Conservation (phyloP, 208 protist genomes). For the Wallacemonas collosoma region DNA sequence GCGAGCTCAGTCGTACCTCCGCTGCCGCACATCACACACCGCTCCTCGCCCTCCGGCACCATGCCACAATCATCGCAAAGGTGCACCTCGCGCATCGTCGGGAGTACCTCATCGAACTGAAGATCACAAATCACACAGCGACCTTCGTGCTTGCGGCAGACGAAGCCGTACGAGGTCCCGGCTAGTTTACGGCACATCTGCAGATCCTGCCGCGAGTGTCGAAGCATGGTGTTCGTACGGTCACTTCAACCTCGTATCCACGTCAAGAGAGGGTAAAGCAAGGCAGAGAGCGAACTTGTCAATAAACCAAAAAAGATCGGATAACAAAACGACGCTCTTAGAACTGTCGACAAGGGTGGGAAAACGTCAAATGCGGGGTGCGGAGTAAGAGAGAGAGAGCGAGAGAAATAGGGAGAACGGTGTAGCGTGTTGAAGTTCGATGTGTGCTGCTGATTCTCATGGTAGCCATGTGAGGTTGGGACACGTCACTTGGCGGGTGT, state of each 20-base stretch:
- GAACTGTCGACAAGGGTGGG: too few species aligned
- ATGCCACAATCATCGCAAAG: conserved; percentile 90
- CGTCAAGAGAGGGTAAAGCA: too few species aligned
- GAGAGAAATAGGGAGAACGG: too few species aligned
- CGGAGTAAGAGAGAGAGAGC: too few species aligned
- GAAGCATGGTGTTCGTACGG: conserved; percentile 42
- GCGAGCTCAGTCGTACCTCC: conserved; percentile 61
- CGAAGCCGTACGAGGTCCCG: conserved; percentile 67
- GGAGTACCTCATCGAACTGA: conserved; percentile 70
- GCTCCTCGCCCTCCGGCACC: conserved; percentile 68
- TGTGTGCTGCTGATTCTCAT: too few species aligned
- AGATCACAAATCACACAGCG: conserved; percentile 90
- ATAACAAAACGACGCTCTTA: too few species aligned
- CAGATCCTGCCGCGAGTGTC: conserved; percentile 82
- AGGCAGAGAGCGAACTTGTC: too few species aligned
- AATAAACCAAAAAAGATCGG: too few species aligned
- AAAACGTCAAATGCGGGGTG: too few species aligned
- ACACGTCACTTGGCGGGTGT: too few species aligned
- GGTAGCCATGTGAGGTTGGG: too few species aligned
- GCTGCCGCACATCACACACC: conserved; percentile 86
- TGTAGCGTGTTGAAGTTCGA: too few species aligned
- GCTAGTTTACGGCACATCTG: conserved; percentile 90
- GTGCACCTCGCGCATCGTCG: conserved; percentile 78
- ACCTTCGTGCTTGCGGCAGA: conserved; percentile 88
- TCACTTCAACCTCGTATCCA: not conserved